Evolutionary conservation across 164 flowering plant genomes (phyloP), one percentile per base, ranked within the genome.

Genomic region (Malania oleifera): DNA sequence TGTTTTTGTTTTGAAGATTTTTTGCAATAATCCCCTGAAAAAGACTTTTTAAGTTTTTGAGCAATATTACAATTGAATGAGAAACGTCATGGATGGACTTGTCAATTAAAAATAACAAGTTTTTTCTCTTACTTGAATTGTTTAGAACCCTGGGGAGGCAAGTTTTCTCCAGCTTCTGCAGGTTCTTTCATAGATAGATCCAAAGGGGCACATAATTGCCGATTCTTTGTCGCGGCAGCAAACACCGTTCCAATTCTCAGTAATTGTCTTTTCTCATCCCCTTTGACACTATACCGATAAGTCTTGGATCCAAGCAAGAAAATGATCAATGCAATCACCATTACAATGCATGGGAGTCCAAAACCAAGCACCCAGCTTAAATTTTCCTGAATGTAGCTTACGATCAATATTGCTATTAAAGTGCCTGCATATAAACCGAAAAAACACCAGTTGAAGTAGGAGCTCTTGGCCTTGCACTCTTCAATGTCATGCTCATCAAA

Each of bases 391-490:
- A 62, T 37, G 49, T 67, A 67, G 60, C 31, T 57, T 24, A 62
- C 17, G 22, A 62, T 1, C 0, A 27, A n/a, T 7, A 49, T 20
- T 3, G 63, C 28, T 6, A 50, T 20, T 13, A 62, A 26, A 1
- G 51, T 19, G 2, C 71, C 67, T 2, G 17, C 34, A 25, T 39
- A 27, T 5, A 61, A 12, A 19, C 61, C 20, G 47, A 67, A 62
- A 23, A 56, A 67, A 67, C 71, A 67, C 71, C 71, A 67, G 39
- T 67, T 67, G 66, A 67, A 67, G 54, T 61, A 67, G 7, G 70
- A 60, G 60, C 62, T 57, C 29, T 62, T 67, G 15, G 62, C 57
- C 25, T 63, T 62, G 47, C 59, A 25, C 49, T 68, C 71, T 19
- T 50, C 25, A 1, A 56, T 48, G 53, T 68, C 63, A 7, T 58